A percentile compares a stretch with the other conserved stretches of the same genome.
These are phyloP conservation scores for Omphalotus olearius DNA, from an alignment of 1,284 basidiomycete genomes.

Conservation along the genomic window DNA sequence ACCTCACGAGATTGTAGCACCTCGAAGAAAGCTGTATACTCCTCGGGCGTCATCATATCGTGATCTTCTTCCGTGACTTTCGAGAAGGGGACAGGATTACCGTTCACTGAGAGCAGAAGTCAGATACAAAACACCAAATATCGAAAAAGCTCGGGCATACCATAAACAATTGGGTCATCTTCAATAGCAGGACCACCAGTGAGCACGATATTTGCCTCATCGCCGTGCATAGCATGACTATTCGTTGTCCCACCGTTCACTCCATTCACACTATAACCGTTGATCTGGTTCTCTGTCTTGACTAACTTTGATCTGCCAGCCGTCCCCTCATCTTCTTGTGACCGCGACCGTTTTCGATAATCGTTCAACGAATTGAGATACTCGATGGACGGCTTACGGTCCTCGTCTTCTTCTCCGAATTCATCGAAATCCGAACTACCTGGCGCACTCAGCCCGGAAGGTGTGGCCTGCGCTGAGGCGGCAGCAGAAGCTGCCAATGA, in stretches of 20 bases:
- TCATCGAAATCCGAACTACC: slow-evolving; percentile 45
- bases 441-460: slow-evolving; percentile 40
- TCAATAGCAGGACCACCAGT: slow-evolving; percentile 14
- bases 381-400: slow-evolving; percentile 58
- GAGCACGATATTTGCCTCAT: slow-evolving; percentile 7
- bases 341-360: slow-evolving; percentile 67
- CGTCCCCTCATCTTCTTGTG: slow-evolving; percentile 50
- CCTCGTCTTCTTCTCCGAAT: slow-evolving; percentile 52
- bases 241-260: slow-evolving; percentile 9
- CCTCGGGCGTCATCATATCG: slow-evolving; percentile 79
- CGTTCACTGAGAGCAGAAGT: slow-evolving; percentile 48
- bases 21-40: slow-evolving; percentile 77
- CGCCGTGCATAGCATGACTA: not conserved
- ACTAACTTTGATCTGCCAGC: slow-evolving; percentile 39
- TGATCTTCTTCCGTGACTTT: slow-evolving; percentile 78
- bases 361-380: slow-evolving; percentile 66
- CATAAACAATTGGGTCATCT: slow-evolving; percentile 61
- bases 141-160: slow-evolving; percentile 34
- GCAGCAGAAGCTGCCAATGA: slow-evolving; percentile 61
- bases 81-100: slow-evolving; percentile 64
- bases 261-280: slow-evolving; percentile 18
- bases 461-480: slow-evolving; percentile 54
- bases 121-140: not conserved
- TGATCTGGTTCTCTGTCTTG: slow-evolving; percentile 31
- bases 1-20: slow-evolving; percentile 41